These are phyloP conservation scores for Heritiera littoralis DNA, from an alignment of 345 rosid species.

Conservation along the genomic window DNA sequence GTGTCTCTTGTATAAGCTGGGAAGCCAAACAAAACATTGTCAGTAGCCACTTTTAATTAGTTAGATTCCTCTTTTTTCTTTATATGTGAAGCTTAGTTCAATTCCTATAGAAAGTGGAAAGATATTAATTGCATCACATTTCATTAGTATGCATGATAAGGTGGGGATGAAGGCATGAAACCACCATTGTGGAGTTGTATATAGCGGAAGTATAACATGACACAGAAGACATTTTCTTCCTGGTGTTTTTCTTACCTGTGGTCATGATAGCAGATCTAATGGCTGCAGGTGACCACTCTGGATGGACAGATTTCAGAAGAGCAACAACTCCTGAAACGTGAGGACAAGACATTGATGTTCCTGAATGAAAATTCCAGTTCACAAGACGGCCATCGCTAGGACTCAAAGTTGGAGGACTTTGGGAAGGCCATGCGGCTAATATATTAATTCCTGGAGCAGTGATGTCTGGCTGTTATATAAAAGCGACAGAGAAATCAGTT, in stretches of 20 bases:
- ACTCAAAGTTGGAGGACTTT: slow-evolving; percentile 44
- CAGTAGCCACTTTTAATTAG: no score
- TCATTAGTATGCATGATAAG: background rate
- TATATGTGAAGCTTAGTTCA: background rate
- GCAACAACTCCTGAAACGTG: slow-evolving; percentile 69
- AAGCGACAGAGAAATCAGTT: background rate
- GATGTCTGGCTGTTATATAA: slow-evolving; percentile 57
- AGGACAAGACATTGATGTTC: slow-evolving; percentile 82
- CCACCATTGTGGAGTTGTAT: background rate
- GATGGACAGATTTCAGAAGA: slow-evolving; percentile 62
- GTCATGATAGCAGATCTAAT: slow-evolving; percentile 78
- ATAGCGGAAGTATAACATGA: background rate
- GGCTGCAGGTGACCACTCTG: slow-evolving; percentile 71
- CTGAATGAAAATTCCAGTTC: slow-evolving; percentile 65
- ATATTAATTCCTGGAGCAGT: slow-evolving; percentile 68
- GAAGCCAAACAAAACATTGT: background rate
- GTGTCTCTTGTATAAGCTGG: slow-evolving; percentile 45
- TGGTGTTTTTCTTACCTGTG: slow-evolving; percentile 40
- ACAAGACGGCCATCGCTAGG: slow-evolving; percentile 35
- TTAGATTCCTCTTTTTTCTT: no score
- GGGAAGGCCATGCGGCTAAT: slow-evolving; percentile 75
- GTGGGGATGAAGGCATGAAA: background rate
- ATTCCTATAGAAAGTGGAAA: background rate
- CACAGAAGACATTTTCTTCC: background rate
- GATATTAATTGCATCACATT: background rate